Conservation (phyloP, 2,329 filamentous ascomycete genomes). For the Sclerotinia nivalis region DNA sequence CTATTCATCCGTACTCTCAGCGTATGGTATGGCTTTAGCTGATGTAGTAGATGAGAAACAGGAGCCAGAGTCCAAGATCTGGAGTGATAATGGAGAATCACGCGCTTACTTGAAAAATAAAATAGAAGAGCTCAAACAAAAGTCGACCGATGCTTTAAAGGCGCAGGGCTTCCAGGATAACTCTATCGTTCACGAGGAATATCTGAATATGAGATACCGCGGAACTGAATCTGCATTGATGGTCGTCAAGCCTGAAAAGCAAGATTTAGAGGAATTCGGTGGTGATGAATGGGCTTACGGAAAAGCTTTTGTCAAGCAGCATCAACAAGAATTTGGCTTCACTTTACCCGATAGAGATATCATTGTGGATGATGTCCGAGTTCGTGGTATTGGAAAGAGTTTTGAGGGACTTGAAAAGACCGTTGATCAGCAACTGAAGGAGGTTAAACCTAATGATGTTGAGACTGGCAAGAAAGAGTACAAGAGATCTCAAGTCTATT, state of each 20-base stretch:
- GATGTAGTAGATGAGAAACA: slow-evolving; percentile 92
- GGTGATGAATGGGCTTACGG: slow-evolving; percentile 81
- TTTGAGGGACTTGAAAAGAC: slow-evolving; percentile 78
- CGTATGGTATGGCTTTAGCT: slow-evolving; percentile 89
- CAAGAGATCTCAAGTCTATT: slow-evolving; percentile 72
- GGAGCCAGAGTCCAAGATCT: slow-evolving; percentile 67
- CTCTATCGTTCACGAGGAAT: slow-evolving; percentile 83
- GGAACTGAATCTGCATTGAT: slow-evolving; percentile 91
- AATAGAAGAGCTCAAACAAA: slow-evolving; percentile 77
- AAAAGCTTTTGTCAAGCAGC: slow-evolving; percentile 80
- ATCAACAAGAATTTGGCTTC: slow-evolving; percentile 92
- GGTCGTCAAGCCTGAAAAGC: slow-evolving; percentile 71
- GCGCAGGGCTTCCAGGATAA: slow-evolving; percentile 77
- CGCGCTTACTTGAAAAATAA: slow-evolving; percentile 66
- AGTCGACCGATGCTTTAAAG: slow-evolving; percentile 64
- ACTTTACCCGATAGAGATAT: slow-evolving; percentile 83
- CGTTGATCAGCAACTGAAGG: slow-evolving; percentile 78
- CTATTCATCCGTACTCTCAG: slow-evolving; percentile 86
- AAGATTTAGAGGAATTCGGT: slow-evolving; percentile 59
- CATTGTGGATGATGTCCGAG: slow-evolving; percentile 85
- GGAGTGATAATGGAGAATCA: slow-evolving; percentile 59
- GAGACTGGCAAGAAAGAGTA: slow-evolving; percentile 58
- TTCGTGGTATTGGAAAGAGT: slow-evolving; percentile 85
- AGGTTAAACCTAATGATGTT: slow-evolving; percentile 57
- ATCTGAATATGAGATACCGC: slow-evolving; percentile 89